Evolutionary conservation across 2,329 filamentous ascomycete species (phyloP).

Genomic region (Dothistroma pini): DNA sequence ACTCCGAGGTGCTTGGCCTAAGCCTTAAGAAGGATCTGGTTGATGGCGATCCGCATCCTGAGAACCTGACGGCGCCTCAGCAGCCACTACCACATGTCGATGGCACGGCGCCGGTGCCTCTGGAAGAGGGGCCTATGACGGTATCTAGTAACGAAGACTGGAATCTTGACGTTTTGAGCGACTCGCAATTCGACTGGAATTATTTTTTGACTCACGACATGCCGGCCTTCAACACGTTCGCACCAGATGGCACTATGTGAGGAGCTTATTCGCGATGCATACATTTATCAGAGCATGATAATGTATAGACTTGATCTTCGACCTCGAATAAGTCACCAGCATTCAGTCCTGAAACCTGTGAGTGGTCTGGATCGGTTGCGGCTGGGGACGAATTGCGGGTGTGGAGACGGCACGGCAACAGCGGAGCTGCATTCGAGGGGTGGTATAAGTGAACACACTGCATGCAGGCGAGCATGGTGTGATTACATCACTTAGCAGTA

Average conservation of each 20-base stretch:
- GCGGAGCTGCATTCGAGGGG: neutral
- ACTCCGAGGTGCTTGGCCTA: conserved; percentile 22
- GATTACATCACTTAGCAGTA: neutral
- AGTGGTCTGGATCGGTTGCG: neutral
- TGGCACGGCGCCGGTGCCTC: conserved; percentile 5
- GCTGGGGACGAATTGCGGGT: neutral
- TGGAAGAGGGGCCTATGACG: conserved; percentile 22
- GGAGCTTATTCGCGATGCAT: neutral
- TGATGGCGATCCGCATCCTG: conserved; percentile 23
- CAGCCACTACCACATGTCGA: conserved; percentile 9
- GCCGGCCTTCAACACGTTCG: conserved; percentile 32
- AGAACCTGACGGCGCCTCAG: conserved; percentile 14
- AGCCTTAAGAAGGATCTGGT: conserved; percentile 20
- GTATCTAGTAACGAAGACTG: conserved; percentile 32
- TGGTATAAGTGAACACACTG: neutral
- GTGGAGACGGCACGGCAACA: neutral
- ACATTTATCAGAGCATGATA: neutral
- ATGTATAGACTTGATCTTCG: neutral
- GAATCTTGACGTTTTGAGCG: conserved; percentile 33
- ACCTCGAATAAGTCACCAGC: neutral
- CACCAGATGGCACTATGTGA: conserved; percentile 34
- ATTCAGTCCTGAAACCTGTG: neutral
- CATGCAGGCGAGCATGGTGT: neutral
- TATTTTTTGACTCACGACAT: conserved; percentile 33
- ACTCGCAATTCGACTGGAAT: conserved; percentile 34